phyloP scores from a whole-genome alignment of 1,139 yeast genomes.

The Martiniozyma asiatica region DNA sequence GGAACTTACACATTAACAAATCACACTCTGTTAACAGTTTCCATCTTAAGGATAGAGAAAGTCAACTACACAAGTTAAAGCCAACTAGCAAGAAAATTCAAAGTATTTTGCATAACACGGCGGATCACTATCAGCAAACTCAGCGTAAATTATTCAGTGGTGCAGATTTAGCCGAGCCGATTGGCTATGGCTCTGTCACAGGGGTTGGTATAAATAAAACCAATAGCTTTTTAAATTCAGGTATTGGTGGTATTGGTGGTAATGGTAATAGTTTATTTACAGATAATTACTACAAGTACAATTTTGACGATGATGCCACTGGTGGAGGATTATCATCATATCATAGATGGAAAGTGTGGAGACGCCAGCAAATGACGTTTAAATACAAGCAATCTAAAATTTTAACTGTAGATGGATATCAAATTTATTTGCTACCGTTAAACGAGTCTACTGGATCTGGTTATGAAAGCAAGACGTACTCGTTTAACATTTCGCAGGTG shows the following conservation, averaged over 20 bases:
- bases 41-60: slow-evolving; percentile 11
- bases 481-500: slow-evolving; percentile 78
- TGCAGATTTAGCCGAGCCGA: not conserved
- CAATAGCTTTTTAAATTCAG: not conserved
- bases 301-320: slow-evolving; percentile 1
- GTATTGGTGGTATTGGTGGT: not conserved
- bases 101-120: slow-evolving; percentile 16
- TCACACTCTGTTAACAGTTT: no score
- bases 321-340: slow-evolving; percentile 14
- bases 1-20: no score
- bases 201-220: slow-evolving; percentile 1
- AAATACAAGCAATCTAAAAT: slow-evolving; percentile 73
- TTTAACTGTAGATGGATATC: slow-evolving; percentile 85
- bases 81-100: slow-evolving; percentile 16
- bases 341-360: slow-evolving; percentile 64
- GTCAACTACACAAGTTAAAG: slow-evolving; percentile 14
- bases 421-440: slow-evolving; percentile 79
- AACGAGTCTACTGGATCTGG: slow-evolving; percentile 48
- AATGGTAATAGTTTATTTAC: no score
- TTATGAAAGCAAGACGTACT: slow-evolving; percentile 62
- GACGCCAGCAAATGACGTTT: slow-evolving; percentile 78
- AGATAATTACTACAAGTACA: no score
- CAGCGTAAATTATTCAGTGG: slow-evolving; percentile 10
- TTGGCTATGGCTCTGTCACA: not conserved
- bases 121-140: slow-evolving; percentile 12